Evolutionary conservation across 164 flowering plant species (phyloP).

Genomic region (Cinnamomum micranthum): DNA sequence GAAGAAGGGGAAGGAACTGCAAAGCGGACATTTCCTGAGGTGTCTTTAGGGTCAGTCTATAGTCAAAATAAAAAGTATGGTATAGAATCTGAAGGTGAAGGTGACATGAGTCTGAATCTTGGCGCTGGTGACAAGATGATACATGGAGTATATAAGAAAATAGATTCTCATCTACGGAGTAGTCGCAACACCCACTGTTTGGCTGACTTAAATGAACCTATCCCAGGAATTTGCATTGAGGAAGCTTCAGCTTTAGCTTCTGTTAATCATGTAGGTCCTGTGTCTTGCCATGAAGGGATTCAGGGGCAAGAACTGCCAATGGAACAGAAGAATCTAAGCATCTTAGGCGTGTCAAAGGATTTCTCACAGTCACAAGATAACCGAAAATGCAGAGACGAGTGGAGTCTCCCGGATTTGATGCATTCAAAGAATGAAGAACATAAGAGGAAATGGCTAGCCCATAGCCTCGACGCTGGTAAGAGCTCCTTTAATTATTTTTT

Average conservation of each 20-base stretch:
- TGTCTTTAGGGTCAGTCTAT: slow-evolving; percentile 13
- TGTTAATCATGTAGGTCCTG: slow-evolving; percentile 28
- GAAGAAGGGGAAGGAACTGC: slow-evolving; percentile 45
- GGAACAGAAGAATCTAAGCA: slow-evolving; percentile 16
- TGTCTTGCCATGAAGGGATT: slow-evolving; percentile 14
- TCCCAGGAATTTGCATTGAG: slow-evolving; percentile 34
- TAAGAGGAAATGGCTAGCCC: slow-evolving; percentile 21
- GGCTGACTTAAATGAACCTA: slow-evolving; percentile 80
- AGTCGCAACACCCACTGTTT: slow-evolving; percentile 19
- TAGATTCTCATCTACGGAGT: slow-evolving; percentile 22
- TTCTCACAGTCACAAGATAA: slow-evolving; percentile 21
- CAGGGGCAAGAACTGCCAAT: slow-evolving; percentile 7
- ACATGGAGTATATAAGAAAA: slow-evolving; percentile 22
- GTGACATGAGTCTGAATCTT: slow-evolving; percentile 29
- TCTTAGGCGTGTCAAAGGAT: slow-evolving; percentile 18
- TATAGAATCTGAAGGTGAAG: slow-evolving; percentile 25
- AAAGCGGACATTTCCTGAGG: slow-evolving; percentile 24
- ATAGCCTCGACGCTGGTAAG: slow-evolving; percentile 36
- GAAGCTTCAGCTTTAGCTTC: slow-evolving; percentile 36
- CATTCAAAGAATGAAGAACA: slow-evolving; percentile 19
- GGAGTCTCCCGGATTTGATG: slow-evolving; percentile 7
- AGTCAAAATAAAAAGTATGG: slow-evolving; percentile 19
- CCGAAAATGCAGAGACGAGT: slow-evolving; percentile 13
- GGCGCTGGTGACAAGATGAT: slow-evolving; percentile 22
- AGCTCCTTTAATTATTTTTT: not conserved